These are phyloP conservation scores for Phytopythium cucurbitacearum DNA, from an alignment of 352 stramenopile species.

Conservation along the genomic window DNA sequence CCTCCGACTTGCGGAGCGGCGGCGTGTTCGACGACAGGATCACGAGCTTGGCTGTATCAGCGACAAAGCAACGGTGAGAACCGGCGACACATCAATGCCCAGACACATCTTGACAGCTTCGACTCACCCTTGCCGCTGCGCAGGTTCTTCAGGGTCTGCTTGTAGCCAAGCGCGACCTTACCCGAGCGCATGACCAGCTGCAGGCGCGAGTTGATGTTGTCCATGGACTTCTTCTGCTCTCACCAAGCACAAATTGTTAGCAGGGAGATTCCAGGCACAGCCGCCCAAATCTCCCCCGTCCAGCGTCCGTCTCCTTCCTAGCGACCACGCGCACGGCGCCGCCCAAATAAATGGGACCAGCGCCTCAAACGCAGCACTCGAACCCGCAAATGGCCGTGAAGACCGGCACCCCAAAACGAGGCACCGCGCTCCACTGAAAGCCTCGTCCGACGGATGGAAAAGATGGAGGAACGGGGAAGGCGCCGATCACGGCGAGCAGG, in stretches of 20 bases:
- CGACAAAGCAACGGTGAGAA: background rate
- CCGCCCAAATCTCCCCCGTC: background rate
- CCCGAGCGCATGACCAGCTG: conserved; percentile 99
- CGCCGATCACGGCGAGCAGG: conserved; percentile 7
- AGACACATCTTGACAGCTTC: too few species aligned
- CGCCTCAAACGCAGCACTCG: background rate
- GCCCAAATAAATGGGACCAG: background rate
- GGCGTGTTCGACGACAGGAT: conserved; percentile 98
- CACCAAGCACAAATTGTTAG: background rate
- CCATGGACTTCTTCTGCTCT: conserved; percentile 95
- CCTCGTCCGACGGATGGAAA: conserved; percentile 64
- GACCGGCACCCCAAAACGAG: background rate
- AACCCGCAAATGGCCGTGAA: conserved; percentile 9
- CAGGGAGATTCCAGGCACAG: background rate
- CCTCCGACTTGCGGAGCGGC: conserved; percentile 97
- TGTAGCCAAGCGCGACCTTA: conserved; percentile 99
- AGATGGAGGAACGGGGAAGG: conserved; percentile 9
- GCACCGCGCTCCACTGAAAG: conserved; percentile 9
- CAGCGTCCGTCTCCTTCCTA: background rate
- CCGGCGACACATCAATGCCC: background rate
- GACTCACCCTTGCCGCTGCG: conserved; percentile 88
- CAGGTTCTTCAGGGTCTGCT: conserved; percentile 97
- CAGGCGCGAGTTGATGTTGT: conserved; percentile 99
- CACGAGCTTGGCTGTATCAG: conserved; percentile 92
- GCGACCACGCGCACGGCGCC: background rate